A percentile compares a stretch with the other conserved stretches of the same genome.
phyloP scores from a whole-genome alignment of 768 basidiomycete genomes.

The Psilocybe subaeruginosa region DNA sequence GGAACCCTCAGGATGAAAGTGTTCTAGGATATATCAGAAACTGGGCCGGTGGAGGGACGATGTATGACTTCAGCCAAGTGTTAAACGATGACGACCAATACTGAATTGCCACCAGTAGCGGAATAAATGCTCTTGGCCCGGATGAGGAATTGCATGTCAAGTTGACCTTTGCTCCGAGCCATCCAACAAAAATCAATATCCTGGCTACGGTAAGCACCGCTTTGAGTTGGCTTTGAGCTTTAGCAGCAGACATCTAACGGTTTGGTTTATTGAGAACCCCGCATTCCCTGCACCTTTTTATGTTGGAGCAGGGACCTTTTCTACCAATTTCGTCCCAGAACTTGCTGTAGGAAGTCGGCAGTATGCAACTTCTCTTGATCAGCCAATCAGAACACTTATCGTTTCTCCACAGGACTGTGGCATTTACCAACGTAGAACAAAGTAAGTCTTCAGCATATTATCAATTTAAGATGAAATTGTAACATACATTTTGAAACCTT shows the following conservation, averaged over 20 bases:
- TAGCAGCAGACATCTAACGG: no score
- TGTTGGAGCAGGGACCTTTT: slow-evolving; percentile 36
- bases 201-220: slow-evolving; percentile 32
- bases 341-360: slow-evolving; percentile 16
- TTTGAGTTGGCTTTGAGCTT: no score
- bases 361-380: slow-evolving; percentile 21
- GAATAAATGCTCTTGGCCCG: slow-evolving; percentile 33
- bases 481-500: background rate
- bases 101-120: slow-evolving; percentile 28
- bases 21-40: slow-evolving; percentile 35
- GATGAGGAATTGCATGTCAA: slow-evolving; percentile 35
- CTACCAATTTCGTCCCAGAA: background rate
- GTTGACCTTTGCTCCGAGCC: slow-evolving; percentile 27
- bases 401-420: slow-evolving; percentile 28
- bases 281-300: slow-evolving; percentile 38
- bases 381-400: background rate
- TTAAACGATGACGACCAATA: background rate
- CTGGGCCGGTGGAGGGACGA: slow-evolving; percentile 30
- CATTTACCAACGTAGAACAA: slow-evolving; percentile 37
- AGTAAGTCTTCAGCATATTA: slow-evolving; percentile 27
- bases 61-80: slow-evolving; percentile 12
- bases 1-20: slow-evolving; percentile 28
- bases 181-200: slow-evolving; percentile 33
- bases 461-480: background rate
- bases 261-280: slow-evolving; percentile 34